Base-by-base conservation (phyloP, 495 filamentous ascomycete genomes). In the Lepidopterella palustris region DNA sequence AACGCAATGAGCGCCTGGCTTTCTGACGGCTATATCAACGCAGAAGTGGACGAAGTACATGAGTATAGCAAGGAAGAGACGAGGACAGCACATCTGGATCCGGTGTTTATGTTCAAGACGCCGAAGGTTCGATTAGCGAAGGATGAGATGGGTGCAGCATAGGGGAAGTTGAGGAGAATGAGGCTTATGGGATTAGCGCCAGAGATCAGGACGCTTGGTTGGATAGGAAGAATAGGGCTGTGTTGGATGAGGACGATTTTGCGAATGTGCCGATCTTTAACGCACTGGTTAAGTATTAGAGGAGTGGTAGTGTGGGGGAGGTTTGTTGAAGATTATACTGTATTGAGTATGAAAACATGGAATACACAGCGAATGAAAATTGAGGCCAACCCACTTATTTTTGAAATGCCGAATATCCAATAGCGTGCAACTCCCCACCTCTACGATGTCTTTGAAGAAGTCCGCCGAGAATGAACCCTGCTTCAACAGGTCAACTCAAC, bases 121-220 rank as follows among this genome's bases (percentile, higher is more conserved):
- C 87, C 89, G 23, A 72, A 92, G 39, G 77, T 97, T 26, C 96
- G 92, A 92, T 85, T 97, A 57, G 88, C 90, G 5, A 78, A 79
- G 50, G 92, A 97, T 67, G 72, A 78, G 1, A 76, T 85, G 57
- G 92, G 92, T 50, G 79, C 96, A 87, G 83, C 42, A 79, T 78
- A 71, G 85, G 92, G 73, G 92, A 96, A 76, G 76, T 91, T 48
- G 75, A 75, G 18, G 86, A 91, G 66, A 88, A 85, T 15, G 74
- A 77, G 63, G 80, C 79, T 59, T 84, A 88, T 40, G 71, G 70
- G 4, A 87, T 96, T 49, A 79, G 82, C 3, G 91, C 90, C 62
- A 90, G 87, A 0, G 90, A 97, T 72, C 87, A 95, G 68, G 89
- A 87, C 23, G 87, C 90, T 32, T 83, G 78, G 61, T 74, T 97